Evolutionary conservation across 257 asterid genomes (phyloP).

Genomic region (Gynochthodes officinalis): DNA sequence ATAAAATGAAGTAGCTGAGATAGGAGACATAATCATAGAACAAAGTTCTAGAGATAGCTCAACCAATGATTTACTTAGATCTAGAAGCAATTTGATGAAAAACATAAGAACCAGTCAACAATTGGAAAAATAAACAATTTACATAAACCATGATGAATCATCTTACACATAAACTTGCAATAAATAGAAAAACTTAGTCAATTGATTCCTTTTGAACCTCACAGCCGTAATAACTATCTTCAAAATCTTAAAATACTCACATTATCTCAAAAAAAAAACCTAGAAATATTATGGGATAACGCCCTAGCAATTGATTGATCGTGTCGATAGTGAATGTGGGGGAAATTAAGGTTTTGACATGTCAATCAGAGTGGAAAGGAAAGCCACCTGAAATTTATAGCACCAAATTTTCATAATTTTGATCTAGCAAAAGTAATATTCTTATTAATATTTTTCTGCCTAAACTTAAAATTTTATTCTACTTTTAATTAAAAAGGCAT

Average conservation of each 20-base stretch:
- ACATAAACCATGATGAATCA: background rate
- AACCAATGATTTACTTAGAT: constrained; percentile 33
- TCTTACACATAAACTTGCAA: background rate
- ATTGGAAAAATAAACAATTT: background rate
- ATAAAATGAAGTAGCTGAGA: constrained; percentile 48
- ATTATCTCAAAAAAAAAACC: background rate
- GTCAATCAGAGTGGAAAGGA: no score
- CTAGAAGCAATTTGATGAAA: constrained; percentile 30
- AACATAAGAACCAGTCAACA: constrained; percentile 1
- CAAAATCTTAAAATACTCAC: background rate
- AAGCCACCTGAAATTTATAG: no score
- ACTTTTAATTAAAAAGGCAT: no score
- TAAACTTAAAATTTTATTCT: no score
- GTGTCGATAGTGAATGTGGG: no score
- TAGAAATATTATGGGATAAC: background rate
- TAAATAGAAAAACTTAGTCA: background rate
- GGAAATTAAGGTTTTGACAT: no score
- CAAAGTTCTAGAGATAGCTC: constrained; percentile 89
- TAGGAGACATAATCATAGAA: constrained; percentile 56
- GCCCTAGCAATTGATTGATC: no score
- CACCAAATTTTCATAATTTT: no score
- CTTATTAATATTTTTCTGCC: no score
- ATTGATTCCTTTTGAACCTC: background rate
- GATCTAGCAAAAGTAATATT: no score
- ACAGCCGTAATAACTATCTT: background rate